A percentile compares a stretch with the other conserved stretches of the same genome.
These are phyloP conservation scores for Beauveria brongniartii DNA, from an alignment of 2,329 filamentous ascomycete genomes.

Conservation along the genomic window DNA sequence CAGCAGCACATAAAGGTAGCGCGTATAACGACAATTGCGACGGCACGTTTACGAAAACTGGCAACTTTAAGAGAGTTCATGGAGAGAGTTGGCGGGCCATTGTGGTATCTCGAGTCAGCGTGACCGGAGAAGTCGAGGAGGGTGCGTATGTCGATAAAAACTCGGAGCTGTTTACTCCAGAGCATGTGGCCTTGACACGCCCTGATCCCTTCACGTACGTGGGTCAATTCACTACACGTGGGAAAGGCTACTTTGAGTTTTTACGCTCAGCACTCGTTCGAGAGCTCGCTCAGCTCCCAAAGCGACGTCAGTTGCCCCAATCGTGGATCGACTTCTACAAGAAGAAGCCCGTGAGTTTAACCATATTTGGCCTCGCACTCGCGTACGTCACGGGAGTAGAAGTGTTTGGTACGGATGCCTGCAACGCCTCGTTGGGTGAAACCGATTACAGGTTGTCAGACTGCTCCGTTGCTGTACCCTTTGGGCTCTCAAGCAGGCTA, in stretches of 20 bases:
- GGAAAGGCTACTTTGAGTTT: not conserved
- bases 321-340: constrained; percentile 20
- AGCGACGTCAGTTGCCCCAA: constrained; percentile 19
- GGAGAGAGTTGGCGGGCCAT: constrained; percentile 11
- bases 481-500: constrained; percentile 13
- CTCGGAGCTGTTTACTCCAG: not conserved
- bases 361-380: constrained; percentile 22
- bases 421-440: not conserved
- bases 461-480: constrained; percentile 21
- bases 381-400: constrained; percentile 25
- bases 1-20: constrained; percentile 12
- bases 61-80: constrained; percentile 5
- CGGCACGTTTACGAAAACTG: constrained; percentile 23
- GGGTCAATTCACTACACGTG: not conserved
- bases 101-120: constrained; percentile 19
- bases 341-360: constrained; percentile 14
- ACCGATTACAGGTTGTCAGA: constrained; percentile 12
- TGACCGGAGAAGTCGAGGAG: not conserved
- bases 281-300: constrained; percentile 17
- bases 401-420: constrained; percentile 16
- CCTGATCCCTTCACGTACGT: constrained; percentile 5
- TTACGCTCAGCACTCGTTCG: not conserved
- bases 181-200: not conserved
- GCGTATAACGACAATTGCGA: constrained; percentile 26
- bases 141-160: no score